Evolutionary conservation across 495 filamentous ascomycete species (phyloP).

Genomic region (Penicillium mononematosum): DNA sequence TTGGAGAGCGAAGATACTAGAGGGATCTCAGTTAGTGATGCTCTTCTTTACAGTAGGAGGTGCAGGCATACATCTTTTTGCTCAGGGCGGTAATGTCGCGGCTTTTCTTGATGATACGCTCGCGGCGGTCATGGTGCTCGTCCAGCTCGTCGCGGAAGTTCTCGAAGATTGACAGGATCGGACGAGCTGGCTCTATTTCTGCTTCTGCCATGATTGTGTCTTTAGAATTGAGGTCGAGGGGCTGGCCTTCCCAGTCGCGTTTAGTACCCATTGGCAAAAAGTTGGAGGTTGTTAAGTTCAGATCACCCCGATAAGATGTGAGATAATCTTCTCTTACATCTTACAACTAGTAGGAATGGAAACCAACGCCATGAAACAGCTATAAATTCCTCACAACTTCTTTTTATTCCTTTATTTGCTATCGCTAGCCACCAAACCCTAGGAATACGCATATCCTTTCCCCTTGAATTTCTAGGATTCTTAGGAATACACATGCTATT

Average conservation of each 20-base stretch:
- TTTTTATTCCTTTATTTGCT: too few relatives aligned
- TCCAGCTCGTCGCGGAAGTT: slow-evolving; percentile 83
- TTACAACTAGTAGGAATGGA: too few relatives aligned
- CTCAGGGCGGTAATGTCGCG: slow-evolving; percentile 88
- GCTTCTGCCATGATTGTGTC: slow-evolving; percentile 30
- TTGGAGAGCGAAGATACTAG: slow-evolving; percentile 89
- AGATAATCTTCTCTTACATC: not conserved
- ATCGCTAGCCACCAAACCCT: too few relatives aligned
- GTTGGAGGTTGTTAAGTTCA: slow-evolving; percentile 11
- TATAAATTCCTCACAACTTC: too few relatives aligned
- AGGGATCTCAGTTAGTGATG: not conserved
- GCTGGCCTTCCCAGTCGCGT: slow-evolving; percentile 60
- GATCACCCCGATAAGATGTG: slow-evolving; percentile 23
- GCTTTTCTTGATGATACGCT: slow-evolving; percentile 82
- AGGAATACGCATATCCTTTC: too few relatives aligned
- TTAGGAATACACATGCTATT: too few relatives aligned
- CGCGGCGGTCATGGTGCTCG: slow-evolving; percentile 89
- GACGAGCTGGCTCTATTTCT: slow-evolving; percentile 19
- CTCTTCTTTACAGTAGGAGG: not conserved
- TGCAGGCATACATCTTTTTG: slow-evolving; percentile 80
- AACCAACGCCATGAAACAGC: too few relatives aligned
- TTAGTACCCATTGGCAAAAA: slow-evolving; percentile 47
- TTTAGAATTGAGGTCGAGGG: slow-evolving; percentile 33
- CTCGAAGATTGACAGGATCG: slow-evolving; percentile 76
- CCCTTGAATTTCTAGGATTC: too few relatives aligned